Evolutionary conservation across 495 filamentous ascomycete species (phyloP), one percentile per base, ranked within the genome.

Genomic region (Echria macrotheca): DNA sequence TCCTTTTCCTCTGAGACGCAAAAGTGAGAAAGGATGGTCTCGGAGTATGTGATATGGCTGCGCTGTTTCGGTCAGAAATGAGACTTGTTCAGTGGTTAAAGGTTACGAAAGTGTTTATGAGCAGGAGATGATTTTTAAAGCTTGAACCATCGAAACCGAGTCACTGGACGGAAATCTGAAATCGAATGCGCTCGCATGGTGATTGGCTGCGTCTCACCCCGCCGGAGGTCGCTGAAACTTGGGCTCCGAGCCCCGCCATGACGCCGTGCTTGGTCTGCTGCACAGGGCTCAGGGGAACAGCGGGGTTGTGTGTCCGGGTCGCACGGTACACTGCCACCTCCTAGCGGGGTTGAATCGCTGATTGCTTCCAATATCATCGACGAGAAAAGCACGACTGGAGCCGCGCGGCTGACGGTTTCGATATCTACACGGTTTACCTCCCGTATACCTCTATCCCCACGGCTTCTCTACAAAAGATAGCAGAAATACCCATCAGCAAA

Each of bases 141-240:
- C n/a, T n/a, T n/a, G n/a, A n/a, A n/a, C n/a, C n/a, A n/a, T n/a
- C n/a, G n/a, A n/a, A n/a, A n/a, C n/a, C n/a, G n/a, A n/a, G n/a
- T n/a, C n/a, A n/a, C n/a, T n/a, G n/a, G n/a, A n/a, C n/a, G n/a
- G n/a, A n/a, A n/a, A n/a, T n/a, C n/a, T n/a, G n/a, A n/a, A n/a
- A n/a, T n/a, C n/a, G n/a, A 19, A 44, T 44, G 42, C 42, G 42
- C 42, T n/a, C 25, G 14, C 10, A 1, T 3, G 14, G 12, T 32
- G 12, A 44, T 44, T 44, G 42, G 42, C 24, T 26, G 8, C 6
- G 2, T 9, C 12, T 32, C 12, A 44, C 54, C 56, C 59, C 54
- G 54, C 56, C 61, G 59, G 61, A 59, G 51, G 19, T 8, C 59
- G 59, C 54, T 57, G 31, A 36, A 63, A 65, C 45, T 42, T 26